Percentiles rank a stretch among this genome's conserved stretches.
Conservation (phyloP, 495 filamentous ascomycete species). For the Chaetomium cochliodes region DNA sequence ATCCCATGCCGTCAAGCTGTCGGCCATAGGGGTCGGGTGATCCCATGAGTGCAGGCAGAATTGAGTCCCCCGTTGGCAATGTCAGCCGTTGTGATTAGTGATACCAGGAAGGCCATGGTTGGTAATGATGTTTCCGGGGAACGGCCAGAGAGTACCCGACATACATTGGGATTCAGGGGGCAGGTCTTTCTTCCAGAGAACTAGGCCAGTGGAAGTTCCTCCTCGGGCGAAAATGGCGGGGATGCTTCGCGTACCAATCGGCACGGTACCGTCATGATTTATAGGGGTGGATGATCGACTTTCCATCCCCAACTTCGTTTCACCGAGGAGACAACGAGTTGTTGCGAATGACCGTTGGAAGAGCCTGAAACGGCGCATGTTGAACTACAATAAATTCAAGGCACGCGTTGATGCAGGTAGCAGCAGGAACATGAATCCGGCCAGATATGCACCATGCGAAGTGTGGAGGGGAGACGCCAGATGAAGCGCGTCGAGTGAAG, state of each 20-base stretch:
- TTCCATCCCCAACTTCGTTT: neutral
- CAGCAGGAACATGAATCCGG: neutral
- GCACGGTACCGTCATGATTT: neutral
- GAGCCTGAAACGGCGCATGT: neutral
- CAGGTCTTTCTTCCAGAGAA: conserved; percentile 59
- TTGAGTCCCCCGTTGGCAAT: conserved; percentile 35
- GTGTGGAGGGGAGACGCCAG: neutral
- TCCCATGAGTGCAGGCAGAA: conserved; percentile 64
- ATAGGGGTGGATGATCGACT: too few species aligned
- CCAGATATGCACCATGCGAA: neutral
- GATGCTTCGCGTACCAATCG: conserved; percentile 32
- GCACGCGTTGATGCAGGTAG: neutral
- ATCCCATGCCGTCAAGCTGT: conserved; percentile 71
- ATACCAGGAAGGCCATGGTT: neutral
- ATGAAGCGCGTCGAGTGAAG: neutral
- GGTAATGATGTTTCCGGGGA: neutral
- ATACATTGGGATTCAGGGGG: conserved; percentile 45
- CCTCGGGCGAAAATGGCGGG: conserved; percentile 70
- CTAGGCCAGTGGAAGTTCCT: conserved; percentile 67
- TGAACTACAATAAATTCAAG: neutral
- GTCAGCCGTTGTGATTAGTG: conserved; percentile 1
- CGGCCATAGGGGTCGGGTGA: conserved; percentile 67
- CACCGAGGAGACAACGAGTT: neutral
- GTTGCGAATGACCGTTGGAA: neutral
- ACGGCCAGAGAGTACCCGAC: neutral